Evolutionary conservation across 2,329 filamentous ascomycete genomes (phyloP).

Genomic region (Xylariales sp.): DNA sequence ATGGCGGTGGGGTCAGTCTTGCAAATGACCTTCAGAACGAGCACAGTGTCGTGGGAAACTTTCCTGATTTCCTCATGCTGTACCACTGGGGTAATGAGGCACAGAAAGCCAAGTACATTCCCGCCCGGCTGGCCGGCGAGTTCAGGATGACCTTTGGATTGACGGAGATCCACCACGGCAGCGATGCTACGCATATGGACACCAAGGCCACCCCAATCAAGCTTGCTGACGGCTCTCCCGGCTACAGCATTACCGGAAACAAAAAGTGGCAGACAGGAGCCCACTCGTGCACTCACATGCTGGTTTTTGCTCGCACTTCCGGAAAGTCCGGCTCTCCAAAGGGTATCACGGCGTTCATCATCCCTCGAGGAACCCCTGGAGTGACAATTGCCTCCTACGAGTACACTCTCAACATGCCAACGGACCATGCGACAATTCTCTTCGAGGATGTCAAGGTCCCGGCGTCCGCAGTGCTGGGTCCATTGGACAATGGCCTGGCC

Average conservation of each 20-base stretch:
- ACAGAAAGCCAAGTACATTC: conserved; percentile 51
- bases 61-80: conserved; percentile 59
- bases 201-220: conserved; percentile 43
- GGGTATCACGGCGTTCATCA: conserved; percentile 59
- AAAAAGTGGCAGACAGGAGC: conserved; percentile 66
- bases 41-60: conserved; percentile 59
- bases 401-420: conserved; percentile 65
- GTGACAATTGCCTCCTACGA: conserved; percentile 53
- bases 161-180: conserved; percentile 58
- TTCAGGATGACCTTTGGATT: conserved; percentile 57
- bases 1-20: conserved; percentile 47
- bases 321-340: conserved; percentile 46
- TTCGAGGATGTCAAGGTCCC: conserved; percentile 55
- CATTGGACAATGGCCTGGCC: conserved; percentile 47
- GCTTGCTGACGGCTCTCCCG: conserved; percentile 34
- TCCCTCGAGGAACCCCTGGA: conserved; percentile 47
- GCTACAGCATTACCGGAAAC: conserved; percentile 50
- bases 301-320: conserved; percentile 56
- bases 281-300: conserved; percentile 57
- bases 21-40: conserved; percentile 63
- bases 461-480: conserved; percentile 45
- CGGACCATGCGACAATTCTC: conserved; percentile 58
- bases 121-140: conserved; percentile 44
- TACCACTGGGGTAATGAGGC: conserved; percentile 52
- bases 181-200: conserved; percentile 59